A percentile compares a stretch with the other conserved stretches of the same genome.
Conservation (phyloP, 177 flowering plant genomes). For the Vitis hybrid region DNA sequence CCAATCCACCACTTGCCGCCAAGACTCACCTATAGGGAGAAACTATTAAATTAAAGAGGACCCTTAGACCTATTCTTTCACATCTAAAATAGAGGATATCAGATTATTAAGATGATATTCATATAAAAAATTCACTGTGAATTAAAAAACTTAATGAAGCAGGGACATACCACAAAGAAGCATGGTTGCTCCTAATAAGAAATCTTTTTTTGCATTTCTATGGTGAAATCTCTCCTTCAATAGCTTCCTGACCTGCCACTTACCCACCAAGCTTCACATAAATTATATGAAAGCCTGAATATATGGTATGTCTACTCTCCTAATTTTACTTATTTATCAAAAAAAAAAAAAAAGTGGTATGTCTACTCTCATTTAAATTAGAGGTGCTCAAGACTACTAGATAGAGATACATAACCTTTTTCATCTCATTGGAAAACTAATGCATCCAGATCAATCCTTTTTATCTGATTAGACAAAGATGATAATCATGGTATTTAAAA, state of each 20-base stretch:
- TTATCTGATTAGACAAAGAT: too few species aligned
- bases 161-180: conserved; percentile 58
- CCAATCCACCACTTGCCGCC: conserved; percentile 45
- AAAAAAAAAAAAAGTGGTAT: neutral
- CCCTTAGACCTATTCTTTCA: conserved; percentile 21
- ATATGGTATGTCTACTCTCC: conserved; percentile 6
- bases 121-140: conserved; percentile 13
- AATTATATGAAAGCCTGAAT: conserved; percentile 32
- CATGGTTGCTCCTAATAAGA: conserved; percentile 41
- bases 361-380: conserved; percentile 2
- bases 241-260: conserved; percentile 75
- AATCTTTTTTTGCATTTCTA: conserved; percentile 42
- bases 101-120: conserved; percentile 14
- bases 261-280: conserved; percentile 54
- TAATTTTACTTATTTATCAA: too few species aligned
- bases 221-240: conserved; percentile 57
- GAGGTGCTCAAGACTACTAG: neutral
- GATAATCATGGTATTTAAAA: too few species aligned
- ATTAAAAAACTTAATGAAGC: conserved; percentile 22
- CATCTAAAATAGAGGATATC: conserved; percentile 16
- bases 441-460: too few species aligned
- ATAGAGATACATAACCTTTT: neutral
- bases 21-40: conserved; percentile 52
- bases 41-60: conserved; percentile 31
- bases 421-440: neutral